These are phyloP conservation scores for Pisolithus marmoratus DNA, from an alignment of 768 basidiomycete genomes.

Conservation along the genomic window DNA sequence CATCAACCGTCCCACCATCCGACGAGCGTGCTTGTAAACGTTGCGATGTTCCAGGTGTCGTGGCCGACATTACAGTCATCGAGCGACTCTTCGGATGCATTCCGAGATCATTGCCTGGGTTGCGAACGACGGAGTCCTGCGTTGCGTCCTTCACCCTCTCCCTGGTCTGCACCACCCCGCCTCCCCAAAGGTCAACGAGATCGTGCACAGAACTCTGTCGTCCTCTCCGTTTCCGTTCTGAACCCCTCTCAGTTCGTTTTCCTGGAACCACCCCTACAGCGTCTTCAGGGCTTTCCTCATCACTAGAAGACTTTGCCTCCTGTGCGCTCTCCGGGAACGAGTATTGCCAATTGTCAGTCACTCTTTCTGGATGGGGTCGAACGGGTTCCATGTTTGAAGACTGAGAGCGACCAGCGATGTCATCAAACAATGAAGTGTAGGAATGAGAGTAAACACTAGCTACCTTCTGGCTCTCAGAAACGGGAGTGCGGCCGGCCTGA, in stretches of 20 bases:
- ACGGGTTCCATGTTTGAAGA: slow-evolving; percentile 1
- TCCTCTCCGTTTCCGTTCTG: slow-evolving; percentile 33
- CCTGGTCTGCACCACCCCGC: slow-evolving; percentile 38
- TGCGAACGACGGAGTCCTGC: slow-evolving; percentile 12
- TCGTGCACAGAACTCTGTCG: slow-evolving; percentile 83
- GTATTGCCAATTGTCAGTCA: slow-evolving; percentile 45
- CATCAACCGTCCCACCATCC: slow-evolving; percentile 6
- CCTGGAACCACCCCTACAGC: slow-evolving; percentile 23
- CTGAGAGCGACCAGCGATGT: slow-evolving; percentile 8
- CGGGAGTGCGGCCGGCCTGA: slow-evolving; percentile 5
- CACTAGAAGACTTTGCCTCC: slow-evolving; percentile 44
- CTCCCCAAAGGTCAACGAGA: slow-evolving; percentile 74
- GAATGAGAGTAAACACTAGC: slow-evolving; percentile 1
- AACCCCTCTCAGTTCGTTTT: slow-evolving; percentile 17
- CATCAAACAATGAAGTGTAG: slow-evolving; percentile 2
- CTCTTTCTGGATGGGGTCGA: slow-evolving; percentile 9
- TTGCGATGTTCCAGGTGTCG: slow-evolving; percentile 20
- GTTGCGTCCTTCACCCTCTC: slow-evolving; percentile 34
- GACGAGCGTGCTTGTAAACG: slow-evolving; percentile 16
- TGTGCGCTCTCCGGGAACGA: slow-evolving; percentile 26
- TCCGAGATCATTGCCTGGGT: slow-evolving; percentile 9
- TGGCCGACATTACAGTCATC: slow-evolving; percentile 10
- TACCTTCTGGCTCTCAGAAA: slow-evolving; percentile 7
- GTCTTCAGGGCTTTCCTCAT: slow-evolving; percentile 52
- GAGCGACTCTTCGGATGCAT: slow-evolving; percentile 18